phyloP scores from a whole-genome alignment of 2,329 filamentous ascomycete species.

The Neurospora sp. region DNA sequence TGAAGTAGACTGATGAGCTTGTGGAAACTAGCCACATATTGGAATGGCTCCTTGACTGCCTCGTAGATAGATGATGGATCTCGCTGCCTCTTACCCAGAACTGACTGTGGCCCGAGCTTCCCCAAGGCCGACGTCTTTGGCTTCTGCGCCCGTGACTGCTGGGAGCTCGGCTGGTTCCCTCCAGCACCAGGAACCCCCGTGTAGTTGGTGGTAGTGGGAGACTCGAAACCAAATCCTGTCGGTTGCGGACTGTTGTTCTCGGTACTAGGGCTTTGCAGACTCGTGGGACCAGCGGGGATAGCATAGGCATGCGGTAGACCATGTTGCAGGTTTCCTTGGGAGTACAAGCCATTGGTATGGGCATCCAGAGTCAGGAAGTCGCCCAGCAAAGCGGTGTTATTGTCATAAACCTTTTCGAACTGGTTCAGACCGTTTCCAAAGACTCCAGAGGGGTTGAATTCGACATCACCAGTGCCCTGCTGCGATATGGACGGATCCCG shows the following conservation, averaged over 20 bases:
- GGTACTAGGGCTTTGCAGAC: constrained; percentile 53
- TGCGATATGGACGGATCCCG: constrained; percentile 46
- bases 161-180: constrained; percentile 10
- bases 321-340: constrained; percentile 50
- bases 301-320: constrained; percentile 56
- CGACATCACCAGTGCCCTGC: constrained; percentile 26
- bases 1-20: constrained; percentile 72
- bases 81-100: constrained; percentile 48
- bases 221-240: constrained; percentile 44
- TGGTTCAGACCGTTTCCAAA: constrained; percentile 42
- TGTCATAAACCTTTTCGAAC: constrained; percentile 39
- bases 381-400: constrained; percentile 33
- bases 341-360: constrained; percentile 36
- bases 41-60: constrained; percentile 81
- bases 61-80: constrained; percentile 84
- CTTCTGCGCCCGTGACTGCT: constrained; percentile 23
- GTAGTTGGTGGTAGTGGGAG: constrained; percentile 34
- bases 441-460: constrained; percentile 34
- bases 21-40: constrained; percentile 85
- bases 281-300: constrained; percentile 52
- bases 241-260: constrained; percentile 53
- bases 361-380: constrained; percentile 45
- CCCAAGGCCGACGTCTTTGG: constrained; percentile 31
- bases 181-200: constrained; percentile 13
- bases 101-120: constrained; percentile 34